Evolutionary conservation across 208 protist species (phyloP), one percentile per base, ranked within the genome.

Genomic region (Balamuthia mandrillaris): DNA sequence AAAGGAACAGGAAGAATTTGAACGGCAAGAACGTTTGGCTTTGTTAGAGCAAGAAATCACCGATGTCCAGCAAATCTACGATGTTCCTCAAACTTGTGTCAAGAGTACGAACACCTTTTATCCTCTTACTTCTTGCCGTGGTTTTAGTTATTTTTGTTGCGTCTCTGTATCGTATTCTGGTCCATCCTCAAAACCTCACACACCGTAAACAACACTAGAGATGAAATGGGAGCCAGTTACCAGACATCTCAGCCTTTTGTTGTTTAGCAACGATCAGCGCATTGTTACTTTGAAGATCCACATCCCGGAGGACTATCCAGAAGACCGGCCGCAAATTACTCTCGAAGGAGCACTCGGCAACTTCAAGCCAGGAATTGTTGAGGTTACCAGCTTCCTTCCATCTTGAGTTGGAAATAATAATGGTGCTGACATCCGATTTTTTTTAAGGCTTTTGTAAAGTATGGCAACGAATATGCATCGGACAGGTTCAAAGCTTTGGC

Each of bases 31-130:
- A 44, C 65, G 65, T 44, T 44, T 75, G 18, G 41, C 41, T 44
- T 54, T 54, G 37, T 54, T 75, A 37, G 65, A 75, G n/a, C 45
- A 75, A 29, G 65, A 75, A 44, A 75, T 75, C 65, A 3, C 45
- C 10, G 65, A 75, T n/a, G 41, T 75, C 39, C 45, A 51, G 41
- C 41, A 75, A n/a, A 75, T 75, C 65, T 75, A 75, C 41, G 65
- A 75, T 27, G 65, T 75, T 44, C 41, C 45, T 29, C 27, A 18
- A 7, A 54, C 65, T 10, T 75, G 65, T 44, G 65, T 75, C 3
- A 18, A 44, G 41, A 3, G 65, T 75, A n/a, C 65, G 65, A 54
- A 0, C n/a, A 16, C 29, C 60, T 16, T 9, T 35, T 14, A 68
- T 27, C 60, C 5, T 21, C 3, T 24, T 35, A 5, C 3, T 35